Evolutionary conservation across 768 basidiomycete species (phyloP), one percentile per base, ranked within the genome.

Genomic region (Lentinula boryana): DNA sequence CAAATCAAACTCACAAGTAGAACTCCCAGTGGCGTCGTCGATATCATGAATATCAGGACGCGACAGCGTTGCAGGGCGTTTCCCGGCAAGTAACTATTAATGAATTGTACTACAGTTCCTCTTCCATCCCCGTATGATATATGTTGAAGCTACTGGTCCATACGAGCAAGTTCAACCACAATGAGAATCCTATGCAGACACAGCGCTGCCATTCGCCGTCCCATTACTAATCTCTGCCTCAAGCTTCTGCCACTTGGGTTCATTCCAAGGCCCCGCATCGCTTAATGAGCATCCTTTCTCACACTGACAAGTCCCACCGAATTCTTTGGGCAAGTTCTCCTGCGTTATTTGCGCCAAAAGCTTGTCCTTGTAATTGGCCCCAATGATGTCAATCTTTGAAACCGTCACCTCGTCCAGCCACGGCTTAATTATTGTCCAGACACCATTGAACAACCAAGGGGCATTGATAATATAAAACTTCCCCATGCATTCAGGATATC

Each of bases 401-500:
- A 96, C 94, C 32, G 96, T 99, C 31, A 95, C 97, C 66, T 88
- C 87, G 74, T 98, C 96, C 67, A 99, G 78, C 93, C 93, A 98
- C 2, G 85, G 86, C 78, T 93, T 96, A 78, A 98, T 84, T 64
- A 95, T 71, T 18, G 77, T 70, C 95, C 95, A 99, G 21, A 96
- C 89, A 41, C 88, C 83, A 55, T 84, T 83, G 78, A 99, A 99
- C 56, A 86, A 81, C 87, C 89, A 98, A 0, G 96, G 96, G 0
- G 93, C 91, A 69, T 98, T 98, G 82, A 97, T 91, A 81, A 98
- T 95, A 80, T 92, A 99, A 79, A 99, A 98, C 71, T 91, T 93
- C 78, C 96, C 96, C 96, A 98, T 93, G 65, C 81, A 85, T 73
- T 96, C 93, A 1, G 94, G 92, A 73, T 95, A 98, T 65, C 89